A percentile compares a stretch with the other conserved stretches of the same genome.
phyloP scores from a whole-genome alignment of 2,329 filamentous ascomycete genomes.

The Cladosporium colombiae region DNA sequence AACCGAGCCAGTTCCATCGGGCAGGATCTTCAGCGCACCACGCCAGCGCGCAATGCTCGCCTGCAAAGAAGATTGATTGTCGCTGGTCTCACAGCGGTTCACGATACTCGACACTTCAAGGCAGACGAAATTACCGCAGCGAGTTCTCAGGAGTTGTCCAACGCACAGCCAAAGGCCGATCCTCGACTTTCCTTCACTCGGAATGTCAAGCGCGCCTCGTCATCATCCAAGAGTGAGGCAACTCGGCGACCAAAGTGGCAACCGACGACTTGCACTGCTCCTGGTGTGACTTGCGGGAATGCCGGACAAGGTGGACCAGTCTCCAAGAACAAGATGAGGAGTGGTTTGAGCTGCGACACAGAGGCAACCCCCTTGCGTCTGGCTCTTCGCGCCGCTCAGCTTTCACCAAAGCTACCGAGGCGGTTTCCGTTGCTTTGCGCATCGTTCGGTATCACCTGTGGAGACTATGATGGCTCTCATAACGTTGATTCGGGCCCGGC shows the following conservation, averaged over 20 bases:
- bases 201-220: not conserved
- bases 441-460: not conserved
- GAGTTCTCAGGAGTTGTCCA: not conserved
- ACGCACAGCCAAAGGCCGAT: not conserved
- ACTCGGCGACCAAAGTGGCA: not conserved
- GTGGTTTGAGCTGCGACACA: not conserved
- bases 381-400: not conserved
- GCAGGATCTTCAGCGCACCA: not conserved
- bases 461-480: not conserved
- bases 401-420: not conserved
- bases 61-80: not conserved
- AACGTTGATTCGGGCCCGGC: not conserved
- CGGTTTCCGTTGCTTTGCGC: not conserved
- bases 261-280: conserved; percentile 5
- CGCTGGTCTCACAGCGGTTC: not conserved
- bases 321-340: not conserved
- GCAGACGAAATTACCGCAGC: not conserved
- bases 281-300: not conserved
- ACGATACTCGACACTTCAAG: not conserved
- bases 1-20: not conserved
- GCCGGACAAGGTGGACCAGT: not conserved
- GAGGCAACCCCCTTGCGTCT: not conserved
- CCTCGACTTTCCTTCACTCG: too few species aligned
- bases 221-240: not conserved
- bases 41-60: conserved; percentile 1